Percentiles rank a stretch among this genome's conserved stretches.
phyloP scores from a whole-genome alignment of 2,329 filamentous ascomycete species.

The Pseudocercospora crystallina region DNA sequence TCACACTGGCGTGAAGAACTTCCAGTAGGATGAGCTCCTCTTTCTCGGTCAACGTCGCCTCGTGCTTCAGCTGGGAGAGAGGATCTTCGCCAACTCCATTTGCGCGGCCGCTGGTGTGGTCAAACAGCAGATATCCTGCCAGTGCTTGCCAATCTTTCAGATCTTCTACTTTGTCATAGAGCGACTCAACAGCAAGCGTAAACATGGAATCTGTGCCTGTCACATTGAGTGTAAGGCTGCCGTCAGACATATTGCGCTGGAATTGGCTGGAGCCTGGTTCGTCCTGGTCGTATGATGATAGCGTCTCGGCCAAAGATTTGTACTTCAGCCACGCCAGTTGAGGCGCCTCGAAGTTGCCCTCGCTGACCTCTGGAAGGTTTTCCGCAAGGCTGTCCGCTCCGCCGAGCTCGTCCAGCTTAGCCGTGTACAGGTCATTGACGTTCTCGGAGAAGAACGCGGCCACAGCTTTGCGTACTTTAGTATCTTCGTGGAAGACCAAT shows the following conservation, averaged over 20 bases:
- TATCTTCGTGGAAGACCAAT: conserved; percentile 84
- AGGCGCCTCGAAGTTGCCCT: conserved; percentile 59
- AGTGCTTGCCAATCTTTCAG: conserved; percentile 84
- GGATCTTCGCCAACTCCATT: conserved; percentile 59
- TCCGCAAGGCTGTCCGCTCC: conserved; percentile 77
- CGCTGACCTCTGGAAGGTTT: conserved; percentile 69
- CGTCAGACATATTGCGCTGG: conserved; percentile 40
- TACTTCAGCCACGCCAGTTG: conserved; percentile 84
- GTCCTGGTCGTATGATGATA: conserved; percentile 74
- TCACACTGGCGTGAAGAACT: conserved; percentile 79
- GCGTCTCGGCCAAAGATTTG: conserved; percentile 82
- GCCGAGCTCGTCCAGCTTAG: conserved; percentile 78
- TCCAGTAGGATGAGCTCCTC: conserved; percentile 88
- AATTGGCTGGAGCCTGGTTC: conserved; percentile 48
- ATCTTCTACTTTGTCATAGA: conserved; percentile 79
- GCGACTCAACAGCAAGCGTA: conserved; percentile 77
- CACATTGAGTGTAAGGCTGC: conserved; percentile 56
- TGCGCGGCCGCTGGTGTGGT: conserved; percentile 66
- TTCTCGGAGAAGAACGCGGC: conserved; percentile 88
- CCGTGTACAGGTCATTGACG: conserved; percentile 76
- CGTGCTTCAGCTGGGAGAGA: conserved; percentile 65
- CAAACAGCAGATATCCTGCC: conserved; percentile 86
- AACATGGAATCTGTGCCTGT: conserved; percentile 75
- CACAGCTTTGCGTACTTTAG: conserved; percentile 81
- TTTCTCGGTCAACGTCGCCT: conserved; percentile 69